These are phyloP conservation scores for Balamuthia mandrillaris DNA, from an alignment of 208 protist species.

Conservation along the genomic window DNA sequence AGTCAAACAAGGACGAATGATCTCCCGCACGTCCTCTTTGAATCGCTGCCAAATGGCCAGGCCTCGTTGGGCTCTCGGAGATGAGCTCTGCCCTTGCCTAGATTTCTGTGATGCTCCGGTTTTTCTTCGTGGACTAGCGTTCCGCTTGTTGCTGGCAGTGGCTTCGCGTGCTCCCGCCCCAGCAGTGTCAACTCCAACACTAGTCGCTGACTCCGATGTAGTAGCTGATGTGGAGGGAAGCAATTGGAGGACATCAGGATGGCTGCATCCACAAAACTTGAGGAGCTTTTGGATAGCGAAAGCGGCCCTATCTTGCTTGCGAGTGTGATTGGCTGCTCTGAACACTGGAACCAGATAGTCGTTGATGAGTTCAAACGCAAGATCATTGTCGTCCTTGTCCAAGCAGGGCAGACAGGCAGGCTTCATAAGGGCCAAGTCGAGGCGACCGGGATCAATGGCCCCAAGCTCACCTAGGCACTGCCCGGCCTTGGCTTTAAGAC, in stretches of 20 bases:
- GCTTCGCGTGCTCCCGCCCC: too few species aligned
- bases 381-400: not conserved
- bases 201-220: too few species aligned
- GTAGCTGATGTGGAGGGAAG: not conserved
- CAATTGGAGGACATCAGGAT: too few species aligned
- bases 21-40: slow-evolving; percentile 2
- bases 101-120: too few species aligned
- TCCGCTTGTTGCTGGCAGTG: too few species aligned
- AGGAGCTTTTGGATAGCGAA: slow-evolving; percentile 64
- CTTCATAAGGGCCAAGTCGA: slow-evolving; percentile 37
- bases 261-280: slow-evolving; percentile 19
- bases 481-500: not conserved
- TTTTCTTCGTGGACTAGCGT: too few species aligned
- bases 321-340: slow-evolving; percentile 17
- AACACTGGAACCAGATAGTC: slow-evolving; percentile 46
- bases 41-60: not conserved
- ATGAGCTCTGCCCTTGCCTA: too few species aligned
- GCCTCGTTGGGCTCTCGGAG: too few species aligned
- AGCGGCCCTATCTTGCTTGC: slow-evolving; percentile 55
- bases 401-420: not conserved
- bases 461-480: slow-evolving; percentile 52
- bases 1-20: slow-evolving; percentile 3
- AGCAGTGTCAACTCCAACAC: too few species aligned
- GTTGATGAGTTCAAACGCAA: slow-evolving; percentile 44
- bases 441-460: slow-evolving; percentile 54